phyloP scores from a whole-genome alignment of 768 basidiomycete species.

The Pholiota molesta region DNA sequence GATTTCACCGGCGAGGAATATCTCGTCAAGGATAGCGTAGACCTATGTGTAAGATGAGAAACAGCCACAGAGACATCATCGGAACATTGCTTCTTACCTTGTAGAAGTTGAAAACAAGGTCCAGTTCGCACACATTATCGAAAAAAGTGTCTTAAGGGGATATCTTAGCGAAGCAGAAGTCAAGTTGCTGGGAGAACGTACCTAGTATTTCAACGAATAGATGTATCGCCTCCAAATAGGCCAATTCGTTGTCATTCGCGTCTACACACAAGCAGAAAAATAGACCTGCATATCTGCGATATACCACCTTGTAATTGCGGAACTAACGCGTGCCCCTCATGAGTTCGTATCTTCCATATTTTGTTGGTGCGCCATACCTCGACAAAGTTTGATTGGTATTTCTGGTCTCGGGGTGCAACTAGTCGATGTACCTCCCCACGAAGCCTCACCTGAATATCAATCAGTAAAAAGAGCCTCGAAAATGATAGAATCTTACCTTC shows the following conservation, averaged over 20 bases:
- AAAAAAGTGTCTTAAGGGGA: conserved; percentile 85
- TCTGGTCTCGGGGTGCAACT: conserved; percentile 96
- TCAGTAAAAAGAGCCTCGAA: neutral
- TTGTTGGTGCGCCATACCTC: conserved; percentile 63
- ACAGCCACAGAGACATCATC: neutral
- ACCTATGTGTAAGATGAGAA: conserved; percentile 53
- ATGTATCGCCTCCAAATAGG: conserved; percentile 97
- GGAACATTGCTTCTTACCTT: conserved; percentile 42
- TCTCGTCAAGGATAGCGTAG: conserved; percentile 97
- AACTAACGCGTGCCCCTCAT: conserved; percentile 57
- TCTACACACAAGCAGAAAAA: conserved; percentile 99
- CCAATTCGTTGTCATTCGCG: conserved; percentile 97
- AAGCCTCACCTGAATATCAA: conserved; percentile 72
- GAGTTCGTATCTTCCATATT: conserved; percentile 3
- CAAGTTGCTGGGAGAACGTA: conserved; percentile 38
- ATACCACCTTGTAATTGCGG: conserved; percentile 97
- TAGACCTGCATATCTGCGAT: conserved; percentile 94
- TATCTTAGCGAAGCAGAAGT: conserved; percentile 2
- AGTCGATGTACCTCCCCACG: conserved; percentile 96
- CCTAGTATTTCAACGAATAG: conserved; percentile 98
- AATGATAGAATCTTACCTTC: conserved; percentile 59
- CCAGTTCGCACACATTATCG: conserved; percentile 97
- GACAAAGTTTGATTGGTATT: conserved; percentile 99
- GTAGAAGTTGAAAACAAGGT: conserved; percentile 99
- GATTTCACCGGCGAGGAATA: conserved; percentile 97